These are phyloP conservation scores for Magnusiomyces tetraspermus DNA, from an alignment of 1,139 yeast genomes.

Conservation along the genomic window DNA sequence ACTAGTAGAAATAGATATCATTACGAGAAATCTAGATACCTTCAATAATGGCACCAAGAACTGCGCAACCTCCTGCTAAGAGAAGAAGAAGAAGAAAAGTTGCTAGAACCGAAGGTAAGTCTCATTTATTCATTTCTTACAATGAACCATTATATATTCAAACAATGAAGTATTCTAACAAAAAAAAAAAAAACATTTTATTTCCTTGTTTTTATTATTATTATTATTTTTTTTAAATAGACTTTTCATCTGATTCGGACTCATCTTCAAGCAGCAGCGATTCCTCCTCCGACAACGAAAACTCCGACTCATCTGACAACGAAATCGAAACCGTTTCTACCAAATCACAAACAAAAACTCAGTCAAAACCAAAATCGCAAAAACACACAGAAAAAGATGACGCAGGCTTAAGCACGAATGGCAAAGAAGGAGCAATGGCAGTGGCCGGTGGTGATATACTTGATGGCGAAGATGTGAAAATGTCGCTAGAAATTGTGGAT, in stretches of 20 bases:
- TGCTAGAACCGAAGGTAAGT: conserved; percentile 29
- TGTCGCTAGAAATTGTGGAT: conserved; percentile 10
- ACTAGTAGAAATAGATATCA: too few relatives aligned
- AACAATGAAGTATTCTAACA: background rate
- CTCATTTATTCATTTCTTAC: background rate
- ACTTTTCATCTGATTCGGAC: conserved; percentile 26
- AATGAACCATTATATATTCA: background rate
- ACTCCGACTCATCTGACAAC: conserved; percentile 8
- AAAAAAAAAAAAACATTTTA: background rate
- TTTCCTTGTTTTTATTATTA: too few relatives aligned
- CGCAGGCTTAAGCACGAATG: too few relatives aligned
- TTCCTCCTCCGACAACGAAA: conserved; percentile 8
- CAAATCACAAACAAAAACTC: background rate
- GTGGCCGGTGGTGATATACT: background rate
- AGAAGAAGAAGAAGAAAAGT: conserved; percentile 26
- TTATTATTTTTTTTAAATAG: conserved; percentile 13
- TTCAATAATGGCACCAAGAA: conserved; percentile 13
- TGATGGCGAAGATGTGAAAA: conserved; percentile 8
- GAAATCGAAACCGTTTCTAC: background rate
- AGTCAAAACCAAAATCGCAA: background rate
- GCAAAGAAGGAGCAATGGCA: too few relatives aligned
- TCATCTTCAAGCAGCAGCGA: conserved; percentile 3
- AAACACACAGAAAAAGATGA: too few relatives aligned
- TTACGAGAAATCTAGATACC: too few relatives aligned
- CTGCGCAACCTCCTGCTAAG: conserved; percentile 16